Evolutionary conservation across 2,329 filamentous ascomycete species (phyloP).

Genomic region (Leptographium lundbergii): DNA sequence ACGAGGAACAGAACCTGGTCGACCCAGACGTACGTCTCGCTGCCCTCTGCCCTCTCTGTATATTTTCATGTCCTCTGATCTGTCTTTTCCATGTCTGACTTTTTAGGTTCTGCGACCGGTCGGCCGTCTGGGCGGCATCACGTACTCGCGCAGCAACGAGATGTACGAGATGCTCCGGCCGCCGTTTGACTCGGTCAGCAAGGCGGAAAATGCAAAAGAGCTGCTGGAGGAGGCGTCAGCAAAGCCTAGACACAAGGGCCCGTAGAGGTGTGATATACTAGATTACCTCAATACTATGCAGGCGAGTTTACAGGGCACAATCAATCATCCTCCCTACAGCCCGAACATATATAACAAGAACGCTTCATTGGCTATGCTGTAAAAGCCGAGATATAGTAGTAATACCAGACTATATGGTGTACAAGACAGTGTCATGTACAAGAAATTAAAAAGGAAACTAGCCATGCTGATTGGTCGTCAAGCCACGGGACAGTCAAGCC

Average conservation of each 20-base stretch:
- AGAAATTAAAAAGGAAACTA: too few species aligned
- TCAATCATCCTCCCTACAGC: too few species aligned
- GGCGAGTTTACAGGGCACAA: too few species aligned
- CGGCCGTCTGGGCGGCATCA: constrained; percentile 71
- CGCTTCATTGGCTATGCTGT: too few species aligned
- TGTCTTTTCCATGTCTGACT: background rate
- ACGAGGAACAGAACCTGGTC: constrained; percentile 61
- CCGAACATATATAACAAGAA: too few species aligned
- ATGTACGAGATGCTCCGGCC: constrained; percentile 59
- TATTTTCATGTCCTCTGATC: background rate
- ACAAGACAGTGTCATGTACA: too few species aligned
- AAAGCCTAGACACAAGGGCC: too few species aligned
- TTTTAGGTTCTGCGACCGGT: constrained; percentile 58
- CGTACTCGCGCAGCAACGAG: constrained; percentile 60
- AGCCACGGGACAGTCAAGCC: background rate
- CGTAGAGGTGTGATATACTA: too few species aligned
- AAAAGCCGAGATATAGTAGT: too few species aligned
- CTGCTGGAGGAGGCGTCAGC: constrained; percentile 6
- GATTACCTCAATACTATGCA: too few species aligned
- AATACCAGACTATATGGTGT: too few species aligned
- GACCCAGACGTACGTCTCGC: constrained; percentile 48
- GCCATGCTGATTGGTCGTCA: too few species aligned
- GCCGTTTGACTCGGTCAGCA: constrained; percentile 32
- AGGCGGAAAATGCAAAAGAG: constrained; percentile 22
- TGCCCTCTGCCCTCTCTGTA: background rate